A percentile compares a stretch with the other conserved stretches of the same genome.
Evolutionary conservation across 306 rosid genomes (phyloP).

Genomic region (Casuarina cunninghamiana): DNA sequence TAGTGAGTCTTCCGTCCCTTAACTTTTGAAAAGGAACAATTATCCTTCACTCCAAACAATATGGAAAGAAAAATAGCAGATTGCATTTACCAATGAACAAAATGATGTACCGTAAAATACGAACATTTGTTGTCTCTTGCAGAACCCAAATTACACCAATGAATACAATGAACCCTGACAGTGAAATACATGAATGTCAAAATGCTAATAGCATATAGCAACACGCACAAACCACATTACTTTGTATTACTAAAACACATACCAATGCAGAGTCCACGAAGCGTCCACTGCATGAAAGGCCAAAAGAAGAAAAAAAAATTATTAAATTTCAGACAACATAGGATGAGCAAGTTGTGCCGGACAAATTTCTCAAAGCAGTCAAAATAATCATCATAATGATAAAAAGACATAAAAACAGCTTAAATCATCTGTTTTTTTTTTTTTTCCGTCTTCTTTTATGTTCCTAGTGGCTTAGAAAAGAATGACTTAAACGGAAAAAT

Average conservation of each 20-base stretch:
- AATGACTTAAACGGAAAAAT: not conserved
- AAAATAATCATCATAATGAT: not conserved
- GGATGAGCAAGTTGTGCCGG: not conserved
- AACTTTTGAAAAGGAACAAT: not conserved
- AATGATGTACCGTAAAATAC: slow-evolving; percentile 54
- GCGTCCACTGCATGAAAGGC: slow-evolving; percentile 56
- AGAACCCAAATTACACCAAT: slow-evolving; percentile 59
- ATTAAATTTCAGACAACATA: slow-evolving; percentile 4
- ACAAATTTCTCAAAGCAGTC: not conserved
- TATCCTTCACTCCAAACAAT: not conserved
- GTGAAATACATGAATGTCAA: slow-evolving; percentile 20
- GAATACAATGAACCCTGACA: slow-evolving; percentile 60
- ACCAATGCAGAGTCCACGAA: slow-evolving; percentile 76
- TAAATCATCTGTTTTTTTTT: not conserved
- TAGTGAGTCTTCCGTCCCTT: not conserved
- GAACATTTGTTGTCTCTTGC: slow-evolving; percentile 64
- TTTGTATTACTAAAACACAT: slow-evolving; percentile 8
- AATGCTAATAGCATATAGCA: slow-evolving; percentile 14
- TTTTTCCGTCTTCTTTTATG: not conserved
- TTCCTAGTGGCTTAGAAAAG: not conserved
- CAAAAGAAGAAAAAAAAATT: not conserved
- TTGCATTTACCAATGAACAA: slow-evolving; percentile 50
- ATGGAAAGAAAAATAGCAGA: not conserved
- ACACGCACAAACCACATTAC: not conserved
- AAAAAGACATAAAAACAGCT: not conserved